phyloP scores from a whole-genome alignment of 805 yeast genomes.

The Starmerella roubikii region DNA sequence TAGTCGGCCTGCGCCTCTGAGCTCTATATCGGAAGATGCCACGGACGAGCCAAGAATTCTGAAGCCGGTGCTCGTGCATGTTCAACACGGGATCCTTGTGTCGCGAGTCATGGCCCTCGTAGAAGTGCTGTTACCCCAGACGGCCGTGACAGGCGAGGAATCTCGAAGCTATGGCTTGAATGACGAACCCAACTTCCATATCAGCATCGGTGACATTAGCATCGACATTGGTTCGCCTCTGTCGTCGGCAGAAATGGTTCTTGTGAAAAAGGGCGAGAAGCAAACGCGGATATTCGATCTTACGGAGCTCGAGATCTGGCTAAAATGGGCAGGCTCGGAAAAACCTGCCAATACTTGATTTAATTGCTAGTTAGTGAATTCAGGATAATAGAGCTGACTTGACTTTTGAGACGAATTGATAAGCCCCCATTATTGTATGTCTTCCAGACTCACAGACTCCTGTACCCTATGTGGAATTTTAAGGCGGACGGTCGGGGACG shows the following conservation, averaged over 20 bases:
- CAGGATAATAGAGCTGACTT: too few relatives aligned
- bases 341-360: too few relatives aligned
- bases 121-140: conserved; percentile 17
- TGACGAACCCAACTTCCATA: conserved; percentile 3
- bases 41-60: conserved; percentile 12
- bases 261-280: neutral
- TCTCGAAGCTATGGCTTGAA: neutral
- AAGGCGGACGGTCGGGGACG: conserved; percentile 13
- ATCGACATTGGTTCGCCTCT: conserved; percentile 9
- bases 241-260: conserved; percentile 5
- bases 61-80: conserved; percentile 26
- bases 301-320: conserved; percentile 28
- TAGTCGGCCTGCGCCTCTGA: conserved; percentile 21
- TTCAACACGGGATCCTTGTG: conserved; percentile 19
- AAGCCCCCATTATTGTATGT: too few relatives aligned
- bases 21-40: conserved; percentile 3
- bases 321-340: conserved; percentile 21
- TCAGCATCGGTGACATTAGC: neutral
- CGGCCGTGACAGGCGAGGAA: neutral
- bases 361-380: too few relatives aligned
- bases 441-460: too few relatives aligned
- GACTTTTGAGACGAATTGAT: too few relatives aligned
- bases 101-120: conserved; percentile 14
- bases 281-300: conserved; percentile 23
- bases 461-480: conserved; percentile 17